Base-by-base conservation (phyloP, 2,329 filamentous ascomycete species). In the Metarhizium guizhouense region DNA sequence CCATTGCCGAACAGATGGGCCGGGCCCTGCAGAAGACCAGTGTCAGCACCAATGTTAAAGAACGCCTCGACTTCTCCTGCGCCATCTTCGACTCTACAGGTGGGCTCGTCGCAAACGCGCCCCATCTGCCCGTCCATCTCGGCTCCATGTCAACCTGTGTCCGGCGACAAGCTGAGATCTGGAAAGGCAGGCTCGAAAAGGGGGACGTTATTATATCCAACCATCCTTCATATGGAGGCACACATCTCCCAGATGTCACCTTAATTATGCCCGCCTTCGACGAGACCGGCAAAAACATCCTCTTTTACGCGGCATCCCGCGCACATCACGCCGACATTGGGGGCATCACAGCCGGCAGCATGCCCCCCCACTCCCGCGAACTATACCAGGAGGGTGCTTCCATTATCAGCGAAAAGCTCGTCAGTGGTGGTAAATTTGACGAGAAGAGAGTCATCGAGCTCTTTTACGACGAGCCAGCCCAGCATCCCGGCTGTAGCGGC, bases 311-410 rank as follows among this genome's bases (percentile, higher is more conserved):
- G 1, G 88, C 88, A 0, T 90, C 86, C 3, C 80, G 88, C 54
- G 88, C 88, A 0, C 88, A 93, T 63, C 88, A 93, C 63, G 88
- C 88, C n/a, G 88, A 93, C 63, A 92, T 93, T 61, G 88, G 88
- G 13, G 88, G 88, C 8, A 90, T 91, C 50, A 77, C 90, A 1
- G 88, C 88, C 0, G 88, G 88, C 0, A 89, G 85, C 2, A 93
- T 93, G 88, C 88, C 88, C 0, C 85, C 87, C 5, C 82, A 88
- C 60, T 88, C 85, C 0, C 77, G 81, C 38, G 82, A 84, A 61
- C 70, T 85, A 7, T 85, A 73, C 63, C 80, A 85, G 64, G 83
- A 86, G 67, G 83, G 83, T 2, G 83, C 83, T 3, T 77, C 81
- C 1, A 85, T 85, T 56, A 79, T 80, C 60, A 82, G 80, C 11